Conservation (phyloP, 495 filamentous ascomycete species). For the Neurospora pannonica region DNA sequence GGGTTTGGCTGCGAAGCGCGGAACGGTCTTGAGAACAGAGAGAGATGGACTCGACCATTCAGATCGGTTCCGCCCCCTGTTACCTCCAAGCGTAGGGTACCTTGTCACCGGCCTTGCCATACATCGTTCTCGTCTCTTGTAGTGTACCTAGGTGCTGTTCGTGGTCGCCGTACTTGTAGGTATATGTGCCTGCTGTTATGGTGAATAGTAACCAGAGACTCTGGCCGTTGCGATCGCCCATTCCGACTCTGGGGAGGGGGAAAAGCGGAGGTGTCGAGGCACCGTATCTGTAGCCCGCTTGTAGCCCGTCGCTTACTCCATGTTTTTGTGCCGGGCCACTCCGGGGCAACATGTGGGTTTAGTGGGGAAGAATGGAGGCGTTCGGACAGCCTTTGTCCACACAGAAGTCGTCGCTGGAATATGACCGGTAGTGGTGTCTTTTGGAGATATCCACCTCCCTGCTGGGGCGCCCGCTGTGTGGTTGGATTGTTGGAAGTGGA, state of each 20-base stretch:
- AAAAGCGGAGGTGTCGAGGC: slow-evolving; percentile 1
- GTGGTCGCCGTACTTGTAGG: neutral
- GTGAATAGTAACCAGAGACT: neutral
- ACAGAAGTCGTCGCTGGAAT: neutral
- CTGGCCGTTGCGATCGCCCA: neutral
- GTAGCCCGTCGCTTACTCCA: neutral
- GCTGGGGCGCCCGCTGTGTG: neutral
- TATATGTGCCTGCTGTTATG: slow-evolving; percentile 26
- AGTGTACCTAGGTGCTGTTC: neutral
- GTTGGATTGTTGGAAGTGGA: neutral
- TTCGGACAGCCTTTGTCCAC: neutral
- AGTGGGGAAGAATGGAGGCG: neutral
- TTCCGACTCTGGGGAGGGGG: slow-evolving; percentile 8
- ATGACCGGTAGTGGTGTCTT: neutral
- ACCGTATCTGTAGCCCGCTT: neutral
- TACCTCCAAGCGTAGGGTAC: slow-evolving; percentile 8
- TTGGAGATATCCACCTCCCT: neutral
- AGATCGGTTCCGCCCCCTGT: slow-evolving; percentile 11
- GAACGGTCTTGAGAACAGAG: neutral
- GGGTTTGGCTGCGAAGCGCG: neutral
- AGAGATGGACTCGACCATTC: slow-evolving; percentile 12
- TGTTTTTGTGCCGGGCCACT: neutral
- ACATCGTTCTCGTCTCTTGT: neutral
- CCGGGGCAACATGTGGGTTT: neutral
- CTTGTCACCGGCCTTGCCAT: neutral